Percentiles rank a stretch among this genome's conserved stretches.
These are phyloP conservation scores for Sophora flavescens DNA, from an alignment of 306 rosid genomes.

Conservation along the genomic window DNA sequence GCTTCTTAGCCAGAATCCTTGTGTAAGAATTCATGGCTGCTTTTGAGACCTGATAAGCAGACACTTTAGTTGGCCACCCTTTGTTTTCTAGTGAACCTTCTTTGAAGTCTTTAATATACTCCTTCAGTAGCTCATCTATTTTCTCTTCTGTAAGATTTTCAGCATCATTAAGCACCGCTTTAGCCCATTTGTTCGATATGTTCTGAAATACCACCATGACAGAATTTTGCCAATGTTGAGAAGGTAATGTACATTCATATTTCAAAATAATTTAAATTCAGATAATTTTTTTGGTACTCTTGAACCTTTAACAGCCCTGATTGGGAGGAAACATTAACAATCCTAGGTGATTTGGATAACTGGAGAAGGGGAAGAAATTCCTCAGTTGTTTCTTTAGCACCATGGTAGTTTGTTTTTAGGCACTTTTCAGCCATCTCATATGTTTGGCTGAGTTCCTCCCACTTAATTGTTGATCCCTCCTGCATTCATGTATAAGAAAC, in stretches of 20 bases:
- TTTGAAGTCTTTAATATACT: slow-evolving; percentile 52
- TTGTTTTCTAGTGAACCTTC: slow-evolving; percentile 47
- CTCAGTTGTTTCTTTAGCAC: slow-evolving; percentile 62
- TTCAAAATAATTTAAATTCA: background rate
- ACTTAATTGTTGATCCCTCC: slow-evolving; percentile 45
- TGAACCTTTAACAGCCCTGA: slow-evolving; percentile 43
- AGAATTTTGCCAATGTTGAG: slow-evolving; percentile 9
- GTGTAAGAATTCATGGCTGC: slow-evolving; percentile 61
- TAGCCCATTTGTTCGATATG: slow-evolving; percentile 56
- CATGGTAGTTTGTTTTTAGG: slow-evolving; percentile 61
- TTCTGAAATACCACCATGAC: slow-evolving; percentile 43
- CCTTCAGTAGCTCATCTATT: slow-evolving; percentile 50
- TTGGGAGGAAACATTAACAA: slow-evolving; percentile 54
- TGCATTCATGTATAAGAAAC: slow-evolving; percentile 14
- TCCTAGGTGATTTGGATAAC: slow-evolving; percentile 53
- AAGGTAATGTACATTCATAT: background rate
- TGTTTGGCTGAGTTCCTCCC: slow-evolving; percentile 47
- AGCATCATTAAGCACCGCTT: slow-evolving; percentile 47
- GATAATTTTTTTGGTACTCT: background rate
- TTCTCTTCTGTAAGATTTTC: slow-evolving; percentile 53
- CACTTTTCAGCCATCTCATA: slow-evolving; percentile 60
- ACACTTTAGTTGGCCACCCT: slow-evolving; percentile 54
- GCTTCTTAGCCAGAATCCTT: slow-evolving; percentile 54
- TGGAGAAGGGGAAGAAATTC: slow-evolving; percentile 70
- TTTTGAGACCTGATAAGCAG: slow-evolving; percentile 56